Evolutionary conservation across 306 rosid genomes (phyloP), one percentile per base, ranked within the genome.

Genomic region (Arachis stenosperma): DNA sequence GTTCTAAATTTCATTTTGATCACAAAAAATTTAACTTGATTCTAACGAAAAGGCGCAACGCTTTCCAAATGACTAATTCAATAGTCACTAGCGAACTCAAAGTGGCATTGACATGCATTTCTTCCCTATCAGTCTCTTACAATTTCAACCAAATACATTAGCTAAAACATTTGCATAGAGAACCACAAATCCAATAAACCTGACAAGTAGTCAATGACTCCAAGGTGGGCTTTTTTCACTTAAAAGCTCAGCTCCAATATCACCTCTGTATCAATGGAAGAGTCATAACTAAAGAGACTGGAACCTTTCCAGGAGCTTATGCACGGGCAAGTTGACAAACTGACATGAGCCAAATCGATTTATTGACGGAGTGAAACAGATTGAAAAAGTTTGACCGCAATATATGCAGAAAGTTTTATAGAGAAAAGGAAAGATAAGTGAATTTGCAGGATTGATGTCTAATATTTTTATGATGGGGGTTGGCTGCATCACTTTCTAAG

Each of bases 81-180:
- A 58, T 36, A 36, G 13, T 42, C 46, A 58, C 7, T 27, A 71
- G 57, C 57, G 66, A 48, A 57, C 30, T 41, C 64, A 57, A 40
- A 48, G 69, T 58, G 41, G 54, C 64, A 59, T 48, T 72, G 39
- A 41, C 60, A 46, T 46, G 51, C 55, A 22, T 40, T 69, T 50
- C 29, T 51, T 29, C 60, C 68, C 47, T 48, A 59, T 66, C 74
- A 40, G 57, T 72, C 78, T 72, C 74, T 73, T 53, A 56, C 78
- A 78, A 47, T 30, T 9, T n/a, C 36, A 40, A 37, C 69, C 57
- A 66, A 57, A 64, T 78, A 56, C 50, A 37, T 54, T 61, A 61
- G 29, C 73, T 39, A 47, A 37, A 65, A 46, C 68, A 56, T 65
- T 27, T 56, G 36, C 41, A 40, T 63, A 71, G 68, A 65, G 17